Conservation (phyloP, 495 filamentous ascomycete species). For the Penicillium verhagenii region DNA sequence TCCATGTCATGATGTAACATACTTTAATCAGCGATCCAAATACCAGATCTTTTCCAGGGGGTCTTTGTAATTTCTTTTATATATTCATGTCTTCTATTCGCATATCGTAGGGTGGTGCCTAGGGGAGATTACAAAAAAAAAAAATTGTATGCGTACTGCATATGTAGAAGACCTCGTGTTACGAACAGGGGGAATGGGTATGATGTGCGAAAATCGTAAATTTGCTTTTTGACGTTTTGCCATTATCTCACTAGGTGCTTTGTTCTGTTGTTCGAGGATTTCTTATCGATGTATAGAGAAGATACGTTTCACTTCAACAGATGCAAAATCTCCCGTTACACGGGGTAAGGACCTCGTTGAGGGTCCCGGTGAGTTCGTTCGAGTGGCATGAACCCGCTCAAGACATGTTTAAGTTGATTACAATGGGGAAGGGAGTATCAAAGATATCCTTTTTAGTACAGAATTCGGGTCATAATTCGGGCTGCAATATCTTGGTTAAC, state of each 20-base stretch:
- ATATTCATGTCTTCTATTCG: too few species aligned
- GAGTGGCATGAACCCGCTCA: conserved; percentile 1
- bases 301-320: not conserved
- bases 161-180: too few species aligned
- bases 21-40: too few species aligned
- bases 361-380: conserved; percentile 6
- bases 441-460: conserved; percentile 61
- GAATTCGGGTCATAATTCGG: conserved; percentile 80
- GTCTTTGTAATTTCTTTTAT: too few species aligned
- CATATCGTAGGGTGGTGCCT: too few species aligned
- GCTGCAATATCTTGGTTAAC: conserved; percentile 42
- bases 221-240: not conserved
- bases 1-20: not conserved
- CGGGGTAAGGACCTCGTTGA: conserved; percentile 24
- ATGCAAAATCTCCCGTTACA: not conserved
- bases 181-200: not conserved
- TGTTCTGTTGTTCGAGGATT: not conserved
- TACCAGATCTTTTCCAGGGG: too few species aligned
- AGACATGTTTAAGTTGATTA: conserved; percentile 28
- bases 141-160: too few species aligned
- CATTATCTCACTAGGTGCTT: not conserved
- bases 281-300: not conserved
- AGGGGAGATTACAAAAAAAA: too few species aligned
- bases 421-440: not conserved
- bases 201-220: not conserved